These are phyloP conservation scores for Lanmaoa pseudosensibilis DNA, from an alignment of 768 basidiomycete species.

Conservation along the genomic window DNA sequence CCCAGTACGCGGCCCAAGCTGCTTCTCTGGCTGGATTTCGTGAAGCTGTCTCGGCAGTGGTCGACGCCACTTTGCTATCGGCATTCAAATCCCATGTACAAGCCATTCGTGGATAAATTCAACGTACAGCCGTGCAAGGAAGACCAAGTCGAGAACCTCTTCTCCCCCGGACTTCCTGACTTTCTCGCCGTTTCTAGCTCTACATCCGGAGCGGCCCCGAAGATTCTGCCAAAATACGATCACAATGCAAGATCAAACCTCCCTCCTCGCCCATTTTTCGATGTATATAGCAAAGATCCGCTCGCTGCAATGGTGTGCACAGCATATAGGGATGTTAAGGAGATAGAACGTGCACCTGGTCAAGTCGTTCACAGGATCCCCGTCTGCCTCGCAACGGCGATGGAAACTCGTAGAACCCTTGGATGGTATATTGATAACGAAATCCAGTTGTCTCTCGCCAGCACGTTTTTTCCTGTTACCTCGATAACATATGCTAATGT, in stretches of 20 bases:
- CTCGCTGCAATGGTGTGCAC: background rate
- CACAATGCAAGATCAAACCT: background rate
- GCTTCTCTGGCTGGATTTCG: slow-evolving; percentile 8
- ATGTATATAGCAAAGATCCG: background rate
- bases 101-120: slow-evolving; percentile 16
- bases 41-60: slow-evolving; percentile 1
- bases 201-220: slow-evolving; percentile 16
- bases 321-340: slow-evolving; percentile 2
- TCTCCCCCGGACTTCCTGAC: slow-evolving; percentile 21
- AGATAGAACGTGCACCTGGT: slow-evolving; percentile 5
- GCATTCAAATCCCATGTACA: slow-evolving; percentile 9
- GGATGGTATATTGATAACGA: slow-evolving; percentile 17
- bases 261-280: background rate
- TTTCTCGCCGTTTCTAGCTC: slow-evolving; percentile 10
- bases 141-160: slow-evolving; percentile 15
- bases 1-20: slow-evolving; percentile 7
- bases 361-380: slow-evolving; percentile 9
- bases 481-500: background rate
- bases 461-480: background rate
- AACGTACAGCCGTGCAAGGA: slow-evolving; percentile 20
- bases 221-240: slow-evolving; percentile 13
- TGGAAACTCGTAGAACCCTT: background rate
- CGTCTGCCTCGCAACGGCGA: background rate
- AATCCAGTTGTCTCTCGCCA: background rate
- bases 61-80: slow-evolving; percentile 5